phyloP scores from a whole-genome alignment of 2,329 filamentous ascomycete genomes.

The Cladophialophora psammophila region DNA sequence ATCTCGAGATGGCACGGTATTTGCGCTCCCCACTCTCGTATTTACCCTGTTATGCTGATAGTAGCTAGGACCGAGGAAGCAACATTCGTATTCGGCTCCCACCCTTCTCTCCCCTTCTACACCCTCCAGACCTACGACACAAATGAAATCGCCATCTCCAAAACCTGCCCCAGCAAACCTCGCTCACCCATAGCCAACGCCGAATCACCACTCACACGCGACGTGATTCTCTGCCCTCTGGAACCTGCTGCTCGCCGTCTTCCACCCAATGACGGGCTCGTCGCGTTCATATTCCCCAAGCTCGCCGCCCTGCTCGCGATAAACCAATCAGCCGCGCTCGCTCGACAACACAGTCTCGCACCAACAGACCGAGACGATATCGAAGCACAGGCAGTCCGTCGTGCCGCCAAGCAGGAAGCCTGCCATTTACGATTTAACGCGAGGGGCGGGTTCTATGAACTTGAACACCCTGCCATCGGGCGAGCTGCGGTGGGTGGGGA shows the following conservation, averaged over 20 bases:
- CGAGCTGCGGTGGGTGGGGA: conserved; percentile 36
- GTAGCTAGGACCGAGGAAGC: conserved; percentile 48
- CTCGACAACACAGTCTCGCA: conserved; percentile 50
- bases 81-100: conserved; percentile 53
- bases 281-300: conserved; percentile 57
- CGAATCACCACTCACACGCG: conserved; percentile 49
- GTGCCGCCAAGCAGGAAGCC: conserved; percentile 55
- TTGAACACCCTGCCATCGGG: conserved; percentile 55
- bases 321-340: conserved; percentile 53
- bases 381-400: conserved; percentile 53
- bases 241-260: conserved; percentile 49
- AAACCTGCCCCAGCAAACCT: conserved; percentile 48
- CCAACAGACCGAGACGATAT: conserved; percentile 52
- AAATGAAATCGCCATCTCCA: conserved; percentile 52
- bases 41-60: conserved; percentile 34
- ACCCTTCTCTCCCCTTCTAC: conserved; percentile 53
- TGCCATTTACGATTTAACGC: conserved; percentile 56
- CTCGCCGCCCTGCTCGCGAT: conserved; percentile 58
- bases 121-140: conserved; percentile 52
- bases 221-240: conserved; percentile 54
- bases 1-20: conserved; percentile 52
- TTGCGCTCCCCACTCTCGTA: neutral
- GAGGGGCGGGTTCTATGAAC: conserved; percentile 51
- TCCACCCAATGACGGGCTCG: conserved; percentile 52
- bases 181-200: neutral